Evolutionary conservation across 148 eudicot species (phyloP), one percentile per base, ranked within the genome.

Genomic region (Suaeda aralocaspica): DNA sequence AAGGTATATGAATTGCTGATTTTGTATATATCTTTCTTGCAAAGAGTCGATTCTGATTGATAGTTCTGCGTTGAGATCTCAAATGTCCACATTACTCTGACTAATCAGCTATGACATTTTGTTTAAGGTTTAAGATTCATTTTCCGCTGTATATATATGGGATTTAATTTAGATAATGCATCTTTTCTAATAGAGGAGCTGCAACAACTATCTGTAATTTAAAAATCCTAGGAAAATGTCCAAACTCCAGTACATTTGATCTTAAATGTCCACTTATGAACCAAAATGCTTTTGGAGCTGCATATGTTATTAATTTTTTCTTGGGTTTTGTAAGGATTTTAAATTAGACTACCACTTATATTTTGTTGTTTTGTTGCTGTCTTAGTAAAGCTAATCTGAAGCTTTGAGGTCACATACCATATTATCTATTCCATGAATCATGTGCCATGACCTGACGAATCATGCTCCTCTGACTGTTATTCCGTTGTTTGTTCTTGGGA

Each of bases 1-100:
- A 89, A 89, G 96, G 98, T 90, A 72, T 4, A 2, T 1, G 6
- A 46, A 39, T 24, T 24, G 9, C 31, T 64, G 2, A 15, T n/a
- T 29, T 57, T 15, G 2, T 3, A 13, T 57, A 16, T 57, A 26
- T 28, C 2, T 4, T 57, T 19, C 36, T 57, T 57, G 5, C n/a
- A n/a, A n/a, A 31, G 26, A 57, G 21, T 39, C 21, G 29, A 10
- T 57, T 57, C 0, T 29, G 29, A 57, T 57, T 14, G n/a, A n/a
- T n/a, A 31, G 7, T 28, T 59, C 36, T 28, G 21, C 42, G 14
- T 21, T 30, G 16, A 59, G 1, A 15, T 36, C 8, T 36, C 41
- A 36, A 3, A 36, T 30, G 63, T 36, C 5, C 33, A 9, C 41
- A 60, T 33, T n/a, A 19, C 22, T 59, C 64, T 46, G 11, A 34